These are phyloP conservation scores for Coelastrella sp. DNA, from an alignment of 139 green algal genomes.

Conservation along the genomic window DNA sequence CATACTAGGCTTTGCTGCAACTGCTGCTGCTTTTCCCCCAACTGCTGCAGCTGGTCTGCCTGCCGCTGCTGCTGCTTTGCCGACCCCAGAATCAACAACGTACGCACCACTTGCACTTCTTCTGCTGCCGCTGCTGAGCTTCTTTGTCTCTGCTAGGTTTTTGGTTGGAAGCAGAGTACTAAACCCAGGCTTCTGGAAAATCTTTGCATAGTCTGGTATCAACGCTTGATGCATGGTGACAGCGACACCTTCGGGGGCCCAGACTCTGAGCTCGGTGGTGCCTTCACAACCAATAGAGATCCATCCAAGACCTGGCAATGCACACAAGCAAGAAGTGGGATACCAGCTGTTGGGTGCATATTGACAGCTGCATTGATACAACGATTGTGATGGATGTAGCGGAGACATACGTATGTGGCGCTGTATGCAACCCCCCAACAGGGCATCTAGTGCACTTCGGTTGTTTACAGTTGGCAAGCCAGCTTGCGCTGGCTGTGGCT, in stretches of 20 bases:
- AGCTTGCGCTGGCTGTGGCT: too few relatives aligned
- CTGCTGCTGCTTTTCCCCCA: background rate
- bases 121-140: background rate
- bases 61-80: background rate
- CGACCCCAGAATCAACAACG: background rate
- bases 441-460: too few relatives aligned
- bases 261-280: constrained; percentile 82
- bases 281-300: constrained; percentile 86
- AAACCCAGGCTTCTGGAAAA: constrained; percentile 90
- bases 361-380: too few relatives aligned
- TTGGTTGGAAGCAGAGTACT: constrained; percentile 55
- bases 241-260: constrained; percentile 81
- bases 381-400: too few relatives aligned
- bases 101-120: background rate
- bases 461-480: too few relatives aligned
- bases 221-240: constrained; percentile 90
- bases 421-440: too few relatives aligned
- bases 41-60: background rate
- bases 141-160: background rate
- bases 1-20: background rate
- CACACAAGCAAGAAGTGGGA: background rate
- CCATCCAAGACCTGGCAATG: constrained; percentile 92
- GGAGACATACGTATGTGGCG: too few relatives aligned
- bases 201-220: constrained; percentile 83
- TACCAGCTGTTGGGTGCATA: background rate